Evolutionary conservation across 148 eudicot species (phyloP), one percentile per base, ranked within the genome.

Genomic region (Amaranthus cruentus): DNA sequence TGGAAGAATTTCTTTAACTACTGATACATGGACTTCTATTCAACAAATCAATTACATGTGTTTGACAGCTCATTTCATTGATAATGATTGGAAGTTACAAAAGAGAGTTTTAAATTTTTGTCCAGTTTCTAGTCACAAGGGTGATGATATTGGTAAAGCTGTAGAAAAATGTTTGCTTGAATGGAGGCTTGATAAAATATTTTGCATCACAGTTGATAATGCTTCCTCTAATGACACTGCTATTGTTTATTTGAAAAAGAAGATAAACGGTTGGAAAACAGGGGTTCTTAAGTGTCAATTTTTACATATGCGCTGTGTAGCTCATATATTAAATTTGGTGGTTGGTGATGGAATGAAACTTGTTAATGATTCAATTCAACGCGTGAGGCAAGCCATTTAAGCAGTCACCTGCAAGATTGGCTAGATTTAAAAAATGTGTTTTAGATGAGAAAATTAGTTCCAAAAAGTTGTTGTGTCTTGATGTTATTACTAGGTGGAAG

Each of bases 401-500:
- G 18, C 53, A 67, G 46, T 77, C 80, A 21, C 47, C 70, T 3
- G 2, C 42, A 6, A 47, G 75, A 13, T 48, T 54, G 21, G 5
- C 6, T 7, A 63, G 14, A 43, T 77, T 71, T 42, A 55, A 63
- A n/a, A 54, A 71, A 18, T 71, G 75, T 77, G 75, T 55, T 15
- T 48, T 46, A n/a, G 53, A 48, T 6, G 58, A 54, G 13, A 64
- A 71, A 46, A 64, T 55, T 18, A 4, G 13, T 0, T 38, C 51
- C 4, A 55, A 64, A 3, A 3, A 9, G 0, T 13, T 64, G 1
- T 38, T 66, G 38, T 28, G 65, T 13, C 71, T 77, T 46, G 75
- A 77, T 77, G 71, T 77, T 28, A 70, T 56, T 5, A 64, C 80
- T 51, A 50, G 62, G 53, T 70, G 69, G 74, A 70, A 70, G 0